Base-by-base conservation (phyloP, 805 yeast species). In the Huiozyma naganishii region DNA sequence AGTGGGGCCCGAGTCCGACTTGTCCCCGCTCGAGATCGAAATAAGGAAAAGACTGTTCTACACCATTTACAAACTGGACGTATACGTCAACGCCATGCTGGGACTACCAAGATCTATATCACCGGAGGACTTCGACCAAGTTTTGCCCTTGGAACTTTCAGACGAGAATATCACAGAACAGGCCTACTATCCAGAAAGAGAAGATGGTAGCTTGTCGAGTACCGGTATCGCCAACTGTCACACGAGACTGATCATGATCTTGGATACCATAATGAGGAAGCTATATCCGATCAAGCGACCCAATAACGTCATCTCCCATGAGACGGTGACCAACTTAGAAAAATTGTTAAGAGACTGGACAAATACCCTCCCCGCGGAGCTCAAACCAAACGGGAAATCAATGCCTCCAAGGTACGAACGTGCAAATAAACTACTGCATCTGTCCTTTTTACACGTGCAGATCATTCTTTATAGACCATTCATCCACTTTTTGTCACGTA, bases 11-110 rank as follows among this genome's bases (percentile, higher is more conserved):
- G 50, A 53, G 11, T 52, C 62, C 0, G 55, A 72, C 59, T 45
- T 79, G 70, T 62, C 65, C 71, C 62, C 89, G 0, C 80, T 89
- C 41, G 95, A 83, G 58, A 71, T 81, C 33, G 96, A 89, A 57
- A 83, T 87, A 40, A 71, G 95, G 45, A 89, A 87, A 59, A 71
- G 96, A 48, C 66, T 88, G 29, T 88, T 88, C 59, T 88, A 86
- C 79, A 84, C 95, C 0, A 81, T 89, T 46, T 82, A 84, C 61
- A 88, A 89, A 59, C 76, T 88, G 84, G 96, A 89, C 59, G 79
- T 87, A 35, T 89, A 89, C 58, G 84, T 88, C 45, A 86, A 87
- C 60, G 84, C 95, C 3, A 80, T 88, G 75, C 61, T 89, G 50
- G 96, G 96, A 0, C 67, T 88, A 40, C 97, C 97, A 0, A 71